phyloP scores from a whole-genome alignment of 805 yeast species.

The Starmerella etchellsii region DNA sequence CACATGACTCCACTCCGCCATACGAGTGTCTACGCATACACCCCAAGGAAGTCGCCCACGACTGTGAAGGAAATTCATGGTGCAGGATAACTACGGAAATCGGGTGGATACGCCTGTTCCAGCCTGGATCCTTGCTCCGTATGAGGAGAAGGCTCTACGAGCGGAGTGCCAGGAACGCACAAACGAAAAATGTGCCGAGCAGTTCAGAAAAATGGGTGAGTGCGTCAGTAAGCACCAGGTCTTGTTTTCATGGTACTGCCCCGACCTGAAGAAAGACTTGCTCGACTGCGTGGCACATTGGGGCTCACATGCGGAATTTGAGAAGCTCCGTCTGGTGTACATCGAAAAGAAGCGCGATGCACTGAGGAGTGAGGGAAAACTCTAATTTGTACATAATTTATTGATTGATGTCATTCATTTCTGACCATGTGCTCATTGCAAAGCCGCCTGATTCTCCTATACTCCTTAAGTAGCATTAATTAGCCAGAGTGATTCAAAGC shows the following conservation, averaged over 20 bases:
- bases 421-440: no score
- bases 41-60: no score
- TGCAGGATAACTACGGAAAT: constrained; percentile 9
- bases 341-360: constrained; percentile 23
- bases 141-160: constrained; percentile 28
- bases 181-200: constrained; percentile 24
- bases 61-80: no score
- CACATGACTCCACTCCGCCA: no score
- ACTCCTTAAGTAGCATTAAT: no score
- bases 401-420: neutral
- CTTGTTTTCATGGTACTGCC: constrained; percentile 29
- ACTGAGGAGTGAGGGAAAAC: constrained; percentile 16
- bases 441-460: no score
- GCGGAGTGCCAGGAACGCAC: constrained; percentile 26
- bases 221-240: constrained; percentile 28
- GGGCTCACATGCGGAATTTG: constrained; percentile 26
- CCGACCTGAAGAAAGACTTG: constrained; percentile 26
- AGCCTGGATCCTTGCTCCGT: constrained; percentile 30
- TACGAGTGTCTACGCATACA: no score
- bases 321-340: constrained; percentile 23
- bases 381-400: neutral
- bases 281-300: constrained; percentile 27
- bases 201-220: constrained; percentile 24
- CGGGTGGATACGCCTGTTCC: constrained; percentile 23
- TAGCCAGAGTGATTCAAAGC: no score